phyloP scores from a whole-genome alignment of 2,329 filamentous ascomycete genomes.

The Mycosphaerella sp. region DNA sequence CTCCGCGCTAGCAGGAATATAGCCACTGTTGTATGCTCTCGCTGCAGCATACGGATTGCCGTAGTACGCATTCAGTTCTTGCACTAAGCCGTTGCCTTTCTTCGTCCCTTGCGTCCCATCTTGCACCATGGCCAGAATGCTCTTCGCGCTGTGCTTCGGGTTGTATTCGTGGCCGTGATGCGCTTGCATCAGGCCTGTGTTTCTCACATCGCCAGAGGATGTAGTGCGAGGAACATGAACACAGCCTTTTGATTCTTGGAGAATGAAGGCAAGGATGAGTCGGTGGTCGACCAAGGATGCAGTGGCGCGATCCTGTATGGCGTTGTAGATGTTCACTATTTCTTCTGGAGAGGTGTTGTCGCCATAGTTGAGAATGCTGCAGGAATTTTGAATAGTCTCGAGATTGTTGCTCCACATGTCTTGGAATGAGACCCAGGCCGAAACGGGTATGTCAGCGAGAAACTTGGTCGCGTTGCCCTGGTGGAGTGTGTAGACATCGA shows the following conservation, averaged over 20 bases:
- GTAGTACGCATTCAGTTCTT: slow-evolving; percentile 14
- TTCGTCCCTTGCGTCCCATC: slow-evolving; percentile 18
- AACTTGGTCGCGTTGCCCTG: slow-evolving; percentile 24
- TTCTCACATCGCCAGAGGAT: slow-evolving; percentile 12
- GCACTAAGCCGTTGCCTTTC: slow-evolving; percentile 15
- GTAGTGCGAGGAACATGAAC: slow-evolving; percentile 12
- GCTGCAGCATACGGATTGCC: slow-evolving; percentile 35
- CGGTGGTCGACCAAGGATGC: slow-evolving; percentile 18
- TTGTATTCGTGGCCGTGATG: slow-evolving; percentile 26
- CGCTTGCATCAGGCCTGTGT: slow-evolving; percentile 18
- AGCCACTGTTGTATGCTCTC: slow-evolving; percentile 29
- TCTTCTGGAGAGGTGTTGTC: slow-evolving; percentile 26
- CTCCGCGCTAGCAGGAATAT: slow-evolving; percentile 32
- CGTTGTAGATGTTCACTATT: slow-evolving; percentile 17
- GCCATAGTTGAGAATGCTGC: slow-evolving; percentile 31
- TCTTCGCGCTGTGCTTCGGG: slow-evolving; percentile 24
- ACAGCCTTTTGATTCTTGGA: slow-evolving; percentile 19
- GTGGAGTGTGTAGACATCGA: slow-evolving; percentile 32
- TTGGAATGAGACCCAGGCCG: slow-evolving; percentile 27
- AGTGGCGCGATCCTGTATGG: slow-evolving; percentile 19
- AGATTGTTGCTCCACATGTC: slow-evolving; percentile 35
- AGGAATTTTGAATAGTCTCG: slow-evolving; percentile 30
- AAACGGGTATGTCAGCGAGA: slow-evolving; percentile 7
- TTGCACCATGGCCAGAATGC: slow-evolving; percentile 16
- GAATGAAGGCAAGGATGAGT: slow-evolving; percentile 14